Percentiles rank a stretch among this genome's conserved stretches.
Evolutionary conservation across 805 yeast genomes (phyloP).

Genomic region (Wickerhamiella qilinensis): DNA sequence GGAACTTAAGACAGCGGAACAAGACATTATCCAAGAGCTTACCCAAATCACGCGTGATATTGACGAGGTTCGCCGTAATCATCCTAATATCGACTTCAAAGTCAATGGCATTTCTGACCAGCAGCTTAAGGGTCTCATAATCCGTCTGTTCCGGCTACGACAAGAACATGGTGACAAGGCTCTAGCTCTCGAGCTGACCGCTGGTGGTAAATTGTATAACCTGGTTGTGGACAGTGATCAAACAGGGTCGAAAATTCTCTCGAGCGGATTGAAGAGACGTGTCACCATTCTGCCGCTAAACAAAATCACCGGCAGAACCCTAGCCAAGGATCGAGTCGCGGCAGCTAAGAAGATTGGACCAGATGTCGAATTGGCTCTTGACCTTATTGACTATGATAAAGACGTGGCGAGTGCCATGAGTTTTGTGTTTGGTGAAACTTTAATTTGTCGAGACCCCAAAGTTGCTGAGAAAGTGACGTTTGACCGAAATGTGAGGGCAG

Average conservation of each 20-base stretch:
- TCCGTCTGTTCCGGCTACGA: constrained; percentile 56
- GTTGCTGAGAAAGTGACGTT: constrained; percentile 83
- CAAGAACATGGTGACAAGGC: constrained; percentile 44
- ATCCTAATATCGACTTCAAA: constrained; percentile 4
- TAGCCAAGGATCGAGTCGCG: constrained; percentile 35
- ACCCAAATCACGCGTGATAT: constrained; percentile 4
- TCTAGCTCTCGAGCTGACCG: constrained; percentile 80
- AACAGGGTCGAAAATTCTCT: constrained; percentile 70
- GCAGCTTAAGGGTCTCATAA: constrained; percentile 77
- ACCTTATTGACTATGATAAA: constrained; percentile 56
- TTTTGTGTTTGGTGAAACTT: constrained; percentile 78
- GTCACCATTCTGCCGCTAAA: constrained; percentile 88
- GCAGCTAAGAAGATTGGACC: constrained; percentile 69
- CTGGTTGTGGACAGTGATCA: constrained; percentile 80
- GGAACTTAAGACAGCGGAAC: constrained; percentile 1
- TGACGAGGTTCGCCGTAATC: constrained; percentile 1
- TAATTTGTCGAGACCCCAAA: constrained; percentile 73
- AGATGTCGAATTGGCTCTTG: constrained; percentile 76
- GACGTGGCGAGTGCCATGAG: constrained; percentile 74
- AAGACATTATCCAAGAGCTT: constrained; percentile 1
- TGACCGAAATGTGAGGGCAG: constrained; percentile 60
- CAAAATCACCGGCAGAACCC: constrained; percentile 49
- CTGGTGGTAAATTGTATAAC: constrained; percentile 80
- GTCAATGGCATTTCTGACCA: constrained; percentile 36
- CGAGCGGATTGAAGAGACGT: constrained; percentile 62